Evolutionary conservation across 2,329 filamentous ascomycete genomes (phyloP), one percentile per base, ranked within the genome.

Genomic region (Phaeoacremonium minimum): DNA sequence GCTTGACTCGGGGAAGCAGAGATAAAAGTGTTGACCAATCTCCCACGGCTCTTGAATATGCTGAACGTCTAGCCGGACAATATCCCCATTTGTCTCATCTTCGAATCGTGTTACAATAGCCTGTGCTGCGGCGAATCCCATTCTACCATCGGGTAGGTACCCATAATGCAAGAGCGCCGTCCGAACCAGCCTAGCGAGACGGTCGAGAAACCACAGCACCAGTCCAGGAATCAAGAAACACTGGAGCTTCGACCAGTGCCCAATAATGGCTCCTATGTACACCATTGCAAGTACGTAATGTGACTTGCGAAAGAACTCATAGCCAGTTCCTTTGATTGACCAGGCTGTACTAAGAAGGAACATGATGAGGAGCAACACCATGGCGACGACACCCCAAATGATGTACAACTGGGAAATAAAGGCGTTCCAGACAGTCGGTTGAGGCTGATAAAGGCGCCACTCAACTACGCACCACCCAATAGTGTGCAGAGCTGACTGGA

Each of bases 251-350:
- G 68, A 56, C 85, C 85, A 90, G 52, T 90, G 85, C 2, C 73
- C 84, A 74, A 83, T 87, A 57, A 83, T 83, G 4, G 83, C 83
- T 5, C 82, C 85, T 11, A 89, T 75, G 56, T 87, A 90, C 5
- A 88, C 56, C 63, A 84, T 77, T 9, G 84, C 85, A 3, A 88
- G 64, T 11, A 87, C 65, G 47, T 87, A 87, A 53, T 89, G 85
- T 0, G 75, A 63, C 53, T 87, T 87, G 42, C 83, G 73, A 67
- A 89, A 89, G 58, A 84, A 80, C 49, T 89, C 85, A 56, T 90
- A 87, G 4, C 85, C 85, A 0, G 82, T 87, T 32, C 72, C 58
- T 7, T 72, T 69, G 39, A 88, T 83, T 1, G 70, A 80, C 53
- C 67, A 69, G 11, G 68, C 66, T 0, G 72, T 57, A 51, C 57